phyloP scores from a whole-genome alignment of 2,329 filamentous ascomycete genomes.

The Paecilomyces dactylethromorphus region DNA sequence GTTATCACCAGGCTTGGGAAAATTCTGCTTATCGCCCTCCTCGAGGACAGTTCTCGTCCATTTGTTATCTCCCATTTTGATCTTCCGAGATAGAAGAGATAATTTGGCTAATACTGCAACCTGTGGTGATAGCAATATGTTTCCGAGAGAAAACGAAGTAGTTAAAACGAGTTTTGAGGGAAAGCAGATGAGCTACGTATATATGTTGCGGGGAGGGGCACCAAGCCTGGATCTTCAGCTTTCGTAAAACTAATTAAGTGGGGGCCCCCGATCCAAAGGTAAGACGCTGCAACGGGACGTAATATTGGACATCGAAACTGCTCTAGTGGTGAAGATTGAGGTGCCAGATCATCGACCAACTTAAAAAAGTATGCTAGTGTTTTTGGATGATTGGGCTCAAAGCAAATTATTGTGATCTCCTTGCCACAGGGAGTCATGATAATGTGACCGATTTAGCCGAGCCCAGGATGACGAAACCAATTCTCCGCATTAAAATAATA shows the following conservation, averaged over 20 bases:
- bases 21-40: slow-evolving; percentile 55
- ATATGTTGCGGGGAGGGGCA: neutral
- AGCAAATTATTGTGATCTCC: neutral
- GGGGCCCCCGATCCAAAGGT: neutral
- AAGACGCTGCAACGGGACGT: neutral
- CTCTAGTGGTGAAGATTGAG: neutral
- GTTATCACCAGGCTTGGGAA: slow-evolving; percentile 60
- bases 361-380: neutral
- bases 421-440: neutral
- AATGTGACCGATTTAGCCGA: neutral
- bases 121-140: neutral
- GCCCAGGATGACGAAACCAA: neutral
- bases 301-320: neutral
- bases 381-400: neutral
- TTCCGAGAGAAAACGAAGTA: neutral
- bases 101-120: neutral
- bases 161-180: neutral
- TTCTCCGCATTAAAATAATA: neutral
- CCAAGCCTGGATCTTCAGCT: neutral
- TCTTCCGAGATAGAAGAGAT: neutral
- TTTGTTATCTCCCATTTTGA: neutral
- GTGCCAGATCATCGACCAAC: neutral
- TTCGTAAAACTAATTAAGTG: neutral
- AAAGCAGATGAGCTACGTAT: neutral
- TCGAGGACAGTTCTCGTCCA: slow-evolving; percentile 55